Conservation (phyloP, 2,329 filamentous ascomycete species). For the Cytospora schulzeri region DNA sequence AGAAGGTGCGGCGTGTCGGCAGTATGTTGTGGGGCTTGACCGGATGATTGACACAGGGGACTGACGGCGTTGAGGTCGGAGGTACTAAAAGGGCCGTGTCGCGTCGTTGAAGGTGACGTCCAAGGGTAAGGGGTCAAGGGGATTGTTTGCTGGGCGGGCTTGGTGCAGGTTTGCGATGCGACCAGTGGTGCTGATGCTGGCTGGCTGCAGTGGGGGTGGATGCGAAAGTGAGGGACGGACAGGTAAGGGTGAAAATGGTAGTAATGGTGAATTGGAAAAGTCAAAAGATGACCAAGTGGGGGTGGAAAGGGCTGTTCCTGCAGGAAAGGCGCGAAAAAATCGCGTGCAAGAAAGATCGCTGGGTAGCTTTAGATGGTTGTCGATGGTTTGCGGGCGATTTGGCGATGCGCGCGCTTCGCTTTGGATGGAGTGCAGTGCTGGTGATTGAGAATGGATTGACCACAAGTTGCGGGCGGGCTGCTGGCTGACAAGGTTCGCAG, state of each 20-base stretch:
- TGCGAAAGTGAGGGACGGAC: conserved; percentile 13
- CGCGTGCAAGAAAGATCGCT: conserved; percentile 57
- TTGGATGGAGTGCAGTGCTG: conserved; percentile 44
- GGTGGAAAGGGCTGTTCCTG: conserved; percentile 46
- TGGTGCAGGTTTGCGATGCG: conserved; percentile 21
- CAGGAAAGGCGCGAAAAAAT: conserved; percentile 51
- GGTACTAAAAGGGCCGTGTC: conserved; percentile 12
- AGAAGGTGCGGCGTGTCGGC: conserved; percentile 18
- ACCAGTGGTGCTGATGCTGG: conserved; percentile 7
- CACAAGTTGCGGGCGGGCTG: conserved; percentile 39
- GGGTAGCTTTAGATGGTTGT: conserved; percentile 57
- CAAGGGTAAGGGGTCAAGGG: conserved; percentile 12
- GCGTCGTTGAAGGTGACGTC: not conserved
- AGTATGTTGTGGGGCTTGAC: conserved; percentile 9
- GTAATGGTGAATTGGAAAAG: conserved; percentile 36
- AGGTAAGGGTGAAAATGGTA: conserved; percentile 17
- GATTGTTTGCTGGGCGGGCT: conserved; percentile 5
- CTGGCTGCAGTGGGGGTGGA: conserved; percentile 26
- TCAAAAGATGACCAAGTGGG: conserved; percentile 40
- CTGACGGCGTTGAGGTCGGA: conserved; percentile 2
- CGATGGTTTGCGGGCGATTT: conserved; percentile 61
- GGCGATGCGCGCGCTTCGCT: conserved; percentile 56
- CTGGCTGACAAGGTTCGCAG: conserved; percentile 48
- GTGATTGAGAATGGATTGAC: conserved; percentile 48
- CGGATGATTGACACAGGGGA: conserved; percentile 4